phyloP scores from a whole-genome alignment of 1,284 basidiomycete genomes.

The Puccinia coronata region DNA sequence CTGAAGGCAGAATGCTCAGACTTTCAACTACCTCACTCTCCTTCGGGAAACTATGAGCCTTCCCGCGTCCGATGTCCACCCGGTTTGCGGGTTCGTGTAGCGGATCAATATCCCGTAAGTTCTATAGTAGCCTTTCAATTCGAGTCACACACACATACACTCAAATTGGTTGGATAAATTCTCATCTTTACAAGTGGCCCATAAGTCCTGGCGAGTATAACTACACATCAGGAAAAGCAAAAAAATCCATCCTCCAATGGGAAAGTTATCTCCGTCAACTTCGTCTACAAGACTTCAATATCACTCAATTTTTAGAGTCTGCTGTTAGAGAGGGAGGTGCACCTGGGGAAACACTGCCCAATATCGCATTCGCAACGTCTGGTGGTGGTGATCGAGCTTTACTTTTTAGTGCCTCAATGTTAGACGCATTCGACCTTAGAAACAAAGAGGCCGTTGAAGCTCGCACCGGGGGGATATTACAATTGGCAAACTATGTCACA shows the following conservation, averaged over 20 bases:
- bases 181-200: constrained; percentile 9
- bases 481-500: constrained; percentile 49
- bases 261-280: constrained; percentile 13
- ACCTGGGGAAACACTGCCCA: constrained; percentile 28
- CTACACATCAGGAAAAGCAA: constrained; percentile 35
- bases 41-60: constrained; percentile 41
- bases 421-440: constrained; percentile 39
- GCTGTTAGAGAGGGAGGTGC: not conserved
- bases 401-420: constrained; percentile 24
- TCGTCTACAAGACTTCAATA: constrained; percentile 34
- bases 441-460: constrained; percentile 41
- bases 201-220: constrained; percentile 30
- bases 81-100: constrained; percentile 25
- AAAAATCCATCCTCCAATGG: constrained; percentile 29
- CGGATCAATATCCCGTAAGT: constrained; percentile 44
- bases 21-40: constrained; percentile 9
- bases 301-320: constrained; percentile 32
- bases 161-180: not conserved
- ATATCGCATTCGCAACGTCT: constrained; percentile 44
- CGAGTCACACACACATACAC: not conserved
- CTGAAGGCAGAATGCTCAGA: not conserved
- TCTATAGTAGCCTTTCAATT: not conserved
- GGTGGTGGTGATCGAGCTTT: constrained; percentile 42
- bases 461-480: constrained; percentile 33
- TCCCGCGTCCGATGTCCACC: constrained; percentile 17